Evolutionary conservation across 2,329 filamentous ascomycete species (phyloP).

Genomic region (Botrytis fabae): DNA sequence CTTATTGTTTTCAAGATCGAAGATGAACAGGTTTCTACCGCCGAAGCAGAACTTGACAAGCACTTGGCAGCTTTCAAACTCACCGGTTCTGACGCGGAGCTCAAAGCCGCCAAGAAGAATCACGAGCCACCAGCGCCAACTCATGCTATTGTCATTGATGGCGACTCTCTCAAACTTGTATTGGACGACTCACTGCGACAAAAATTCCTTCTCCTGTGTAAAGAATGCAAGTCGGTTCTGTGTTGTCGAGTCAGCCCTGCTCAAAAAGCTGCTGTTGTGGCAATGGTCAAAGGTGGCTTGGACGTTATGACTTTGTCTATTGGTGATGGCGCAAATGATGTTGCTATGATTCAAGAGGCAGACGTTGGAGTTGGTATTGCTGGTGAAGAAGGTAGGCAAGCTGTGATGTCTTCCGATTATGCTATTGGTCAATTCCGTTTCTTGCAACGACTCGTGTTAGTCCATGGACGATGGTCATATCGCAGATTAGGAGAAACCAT

Average conservation of each 20-base stretch:
- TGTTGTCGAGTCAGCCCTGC: constrained; percentile 96
- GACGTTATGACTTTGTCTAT: constrained; percentile 96
- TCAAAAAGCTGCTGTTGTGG: constrained; percentile 95
- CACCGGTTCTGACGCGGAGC: constrained; percentile 81
- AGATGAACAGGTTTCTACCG: constrained; percentile 64
- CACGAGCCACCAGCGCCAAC: constrained; percentile 85
- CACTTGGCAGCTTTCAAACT: constrained; percentile 73
- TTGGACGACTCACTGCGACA: constrained; percentile 80
- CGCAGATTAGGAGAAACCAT: constrained; percentile 88
- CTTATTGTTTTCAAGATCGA: constrained; percentile 85
- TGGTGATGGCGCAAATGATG: constrained; percentile 92
- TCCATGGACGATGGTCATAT: constrained; percentile 97
- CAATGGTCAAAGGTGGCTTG: constrained; percentile 90
- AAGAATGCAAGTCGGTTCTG: constrained; percentile 93
- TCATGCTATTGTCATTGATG: constrained; percentile 92
- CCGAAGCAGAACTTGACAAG: constrained; percentile 72
- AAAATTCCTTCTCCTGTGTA: constrained; percentile 92
- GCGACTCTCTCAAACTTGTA: constrained; percentile 86
- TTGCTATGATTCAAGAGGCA: constrained; percentile 97
- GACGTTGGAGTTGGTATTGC: constrained; percentile 96
- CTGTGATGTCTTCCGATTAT: constrained; percentile 95
- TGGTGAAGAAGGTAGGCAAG: constrained; percentile 87
- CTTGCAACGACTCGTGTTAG: constrained; percentile 78
- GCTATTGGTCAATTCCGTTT: constrained; percentile 93
- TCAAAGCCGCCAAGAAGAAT: constrained; percentile 73